Evolutionary conservation across 805 yeast genomes (phyloP), one percentile per base, ranked within the genome.

Genomic region (Wickerhamiella cacticola): DNA sequence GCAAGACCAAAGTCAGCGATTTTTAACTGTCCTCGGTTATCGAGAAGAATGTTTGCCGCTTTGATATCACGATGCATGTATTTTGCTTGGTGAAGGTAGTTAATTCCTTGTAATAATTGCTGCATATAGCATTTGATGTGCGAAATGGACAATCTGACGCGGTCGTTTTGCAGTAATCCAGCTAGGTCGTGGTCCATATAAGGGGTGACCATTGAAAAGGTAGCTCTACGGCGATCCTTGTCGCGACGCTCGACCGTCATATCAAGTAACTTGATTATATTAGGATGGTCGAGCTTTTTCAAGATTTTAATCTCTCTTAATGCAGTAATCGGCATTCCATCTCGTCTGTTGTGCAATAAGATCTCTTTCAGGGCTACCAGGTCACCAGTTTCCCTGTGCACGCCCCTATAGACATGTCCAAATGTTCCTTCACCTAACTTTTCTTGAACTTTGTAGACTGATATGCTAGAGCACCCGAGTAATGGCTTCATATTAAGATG

Each of bases 1-100:
- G 97, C 97, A 31, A 92, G 69, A 1, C 99, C 98, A 63, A 92
- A 94, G 66, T 92, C 99, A 1, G 96, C 98, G 41, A 92, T 76
- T 59, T 89, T 89, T 33, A 94, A 69, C 7, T 76, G 67, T 0
- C 98, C 98, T 45, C 71, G 67, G 46, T 71, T 74, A 57, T 82
- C 88, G 7, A 92, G 72, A 33, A 92, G 71, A 28, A 92, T 82
- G 58, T 92, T 92, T n/a, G 98, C 95, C 0, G 97, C 87, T 63
- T 92, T 92, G 50, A 92, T 84, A 60, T 92, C 99, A 49, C 99
- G 73, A 63, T 92, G 99, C 62, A 81, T 56, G 59, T 72, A 71
- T 53, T 74, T 64, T 54, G 65, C 56, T 41, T 61, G 66, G 60
- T 92, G 99, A 25, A 92, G 75, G 59, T 80, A 92, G 51, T 82